Evolutionary conservation across 1,284 basidiomycete genomes (phyloP), one percentile per base, ranked within the genome.

Genomic region (Peniophora sp.): DNA sequence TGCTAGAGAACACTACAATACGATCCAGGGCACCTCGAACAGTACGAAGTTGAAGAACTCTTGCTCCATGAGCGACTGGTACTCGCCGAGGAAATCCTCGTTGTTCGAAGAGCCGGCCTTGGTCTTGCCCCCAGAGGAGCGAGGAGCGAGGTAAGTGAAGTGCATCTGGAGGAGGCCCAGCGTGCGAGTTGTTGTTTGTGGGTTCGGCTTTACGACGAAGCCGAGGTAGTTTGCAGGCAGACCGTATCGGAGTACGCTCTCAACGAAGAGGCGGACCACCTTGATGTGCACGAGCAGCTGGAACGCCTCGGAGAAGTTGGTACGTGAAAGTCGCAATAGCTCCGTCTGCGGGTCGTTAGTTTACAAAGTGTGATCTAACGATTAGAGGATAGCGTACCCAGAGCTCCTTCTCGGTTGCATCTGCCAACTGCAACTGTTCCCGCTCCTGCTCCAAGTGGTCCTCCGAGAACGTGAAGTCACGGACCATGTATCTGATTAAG

Each of bases 261-360:
- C 97, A 14, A 97, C 86, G 61, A 94, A 98, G 10, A 96, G 75
- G 23, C 93, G 83, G 20, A 97, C 68, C 50, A 97, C 80, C 70
- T 99, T 98, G 56, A 99, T 74, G 64, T 99, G 97, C 1, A 95
- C 88, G 17, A 98, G 77, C 32, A 96, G 79, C 68, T 99, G 93
- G 72, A 95, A 95, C 2, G 95, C 85, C 69, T 99, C 97, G 5
- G 92, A 95, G 66, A 99, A 99, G 71, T 97, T 97, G 53, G 92
- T 97, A 55, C 97, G 78, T 25, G 94, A 85, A 43, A 99, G 69
- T 56, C 92, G 83, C n/a, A 99, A 73, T 2, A 99, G 78, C 63
- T 99, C 97, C 19, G 94, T 92, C 94, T 97, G 60, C 19, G 22
- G 9, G 39, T 6, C 39, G 41, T 49, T 10, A 36, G 19, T 16